A percentile compares a stretch with the other conserved stretches of the same genome.
phyloP scores from a whole-genome alignment of 805 yeast genomes.

The Zygosaccharomyces gambellarensis region DNA sequence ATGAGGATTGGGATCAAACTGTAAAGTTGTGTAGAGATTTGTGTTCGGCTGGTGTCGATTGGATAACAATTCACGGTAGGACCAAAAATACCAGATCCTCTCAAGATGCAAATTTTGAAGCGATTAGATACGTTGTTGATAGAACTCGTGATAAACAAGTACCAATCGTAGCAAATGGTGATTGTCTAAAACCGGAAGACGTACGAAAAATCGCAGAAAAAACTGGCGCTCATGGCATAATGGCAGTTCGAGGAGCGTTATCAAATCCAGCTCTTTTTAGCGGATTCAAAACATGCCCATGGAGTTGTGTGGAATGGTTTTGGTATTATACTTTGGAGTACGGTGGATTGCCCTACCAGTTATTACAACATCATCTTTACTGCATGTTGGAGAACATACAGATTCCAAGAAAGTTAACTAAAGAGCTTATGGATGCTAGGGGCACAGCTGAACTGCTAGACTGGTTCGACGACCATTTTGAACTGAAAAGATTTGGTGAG shows the following conservation, averaged over 20 bases:
- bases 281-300: constrained; percentile 70
- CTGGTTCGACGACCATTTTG: constrained; percentile 73
- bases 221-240: constrained; percentile 86
- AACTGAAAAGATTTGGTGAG: constrained; percentile 62
- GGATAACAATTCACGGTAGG: constrained; percentile 91
- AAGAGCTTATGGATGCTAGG: constrained; percentile 59
- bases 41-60: constrained; percentile 87
- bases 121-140: constrained; percentile 61
- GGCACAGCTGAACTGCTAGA: constrained; percentile 64
- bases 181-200: constrained; percentile 67
- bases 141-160: constrained; percentile 40
- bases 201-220: constrained; percentile 53
- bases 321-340: constrained; percentile 73
- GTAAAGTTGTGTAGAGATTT: constrained; percentile 64
- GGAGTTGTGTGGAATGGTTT: constrained; percentile 84
- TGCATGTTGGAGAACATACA: constrained; percentile 69
- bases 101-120: constrained; percentile 76
- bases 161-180: constrained; percentile 98
- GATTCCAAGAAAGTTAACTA: constrained; percentile 44
- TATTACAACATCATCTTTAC: constrained; percentile 80
- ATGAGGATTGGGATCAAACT: constrained; percentile 68
- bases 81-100: constrained; percentile 81
- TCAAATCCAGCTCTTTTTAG: constrained; percentile 85
- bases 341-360: constrained; percentile 74
- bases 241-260: constrained; percentile 90